Conservation (phyloP, 768 basidiomycete species). For the Paxillus involutus region DNA sequence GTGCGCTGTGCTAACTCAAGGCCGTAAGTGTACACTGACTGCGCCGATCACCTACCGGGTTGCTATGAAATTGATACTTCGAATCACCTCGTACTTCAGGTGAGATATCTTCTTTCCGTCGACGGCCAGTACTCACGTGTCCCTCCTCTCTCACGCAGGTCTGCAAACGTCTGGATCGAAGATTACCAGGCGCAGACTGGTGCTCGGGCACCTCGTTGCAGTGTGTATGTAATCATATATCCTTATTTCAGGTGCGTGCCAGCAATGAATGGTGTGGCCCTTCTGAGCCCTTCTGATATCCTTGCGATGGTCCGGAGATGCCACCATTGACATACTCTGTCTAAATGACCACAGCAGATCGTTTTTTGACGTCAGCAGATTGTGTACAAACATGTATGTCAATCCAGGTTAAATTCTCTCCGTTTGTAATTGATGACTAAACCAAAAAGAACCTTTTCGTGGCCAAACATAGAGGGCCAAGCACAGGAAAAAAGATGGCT, state of each 20-base stretch:
- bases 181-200: conserved; percentile 30
- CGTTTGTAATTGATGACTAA: conserved; percentile 11
- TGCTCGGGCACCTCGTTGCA: conserved; percentile 27
- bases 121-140: conserved; percentile 23
- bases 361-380: conserved; percentile 7
- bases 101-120: conserved; percentile 17
- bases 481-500: conserved; percentile 1
- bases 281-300: not conserved
- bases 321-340: conserved; percentile 5
- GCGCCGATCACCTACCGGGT: conserved; percentile 22
- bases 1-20: conserved; percentile 16
- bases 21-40: conserved; percentile 9
- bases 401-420: not conserved
- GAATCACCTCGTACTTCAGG: conserved; percentile 33
- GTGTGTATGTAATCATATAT: conserved; percentile 24
- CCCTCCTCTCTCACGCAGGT: conserved; percentile 22
- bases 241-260: conserved; percentile 19
- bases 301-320: conserved; percentile 3
- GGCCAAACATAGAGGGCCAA: not conserved
- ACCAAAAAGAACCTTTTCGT: conserved; percentile 10
- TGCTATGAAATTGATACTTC: conserved; percentile 39
- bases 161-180: conserved; percentile 36
- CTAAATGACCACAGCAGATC: conserved; percentile 1
- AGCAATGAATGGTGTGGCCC: conserved; percentile 22
- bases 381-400: conserved; percentile 13